Base-by-base conservation (phyloP, 176 grass and related monocot species). In the Dactylis glomerata region DNA sequence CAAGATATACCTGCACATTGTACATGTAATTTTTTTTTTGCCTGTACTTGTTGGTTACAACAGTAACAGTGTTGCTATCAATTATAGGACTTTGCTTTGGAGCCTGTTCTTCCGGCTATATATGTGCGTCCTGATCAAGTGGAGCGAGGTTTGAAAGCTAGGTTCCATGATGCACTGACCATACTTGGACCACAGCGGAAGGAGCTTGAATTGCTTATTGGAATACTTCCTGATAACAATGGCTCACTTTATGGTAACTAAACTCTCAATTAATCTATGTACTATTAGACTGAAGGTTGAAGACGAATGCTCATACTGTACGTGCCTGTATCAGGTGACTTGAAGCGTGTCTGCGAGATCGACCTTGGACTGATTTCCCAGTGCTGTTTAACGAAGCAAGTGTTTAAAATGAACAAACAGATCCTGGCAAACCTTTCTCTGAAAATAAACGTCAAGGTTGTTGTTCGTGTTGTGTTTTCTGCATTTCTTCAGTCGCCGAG, bases 401-500 rank as follows among this genome's bases (percentile, higher is more conserved):
- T 97, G 34, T 90, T 92, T 51, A 93, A 72, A 62, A 94, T 87
- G 83, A 94, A 75, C 55, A 94, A 83, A 44, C 94, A 97, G 56
- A 92, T 94, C 27, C 85, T 97, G 6, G 92, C 92, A 81, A 97
- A 97, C 84, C 92, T 97, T 71, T 86, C 94, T 68, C 82, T 97
- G 63, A 97, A 97, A 81, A 97, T 97, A 84, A 94, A 97, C 79
- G 92, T 97, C 28, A 97, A 94, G 94, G 94, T 94, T 44, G 42
- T 54, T 79, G 20, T 41, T 38, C 33, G 44, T 52, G 23, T 65
- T 67, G 8, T 26, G 63, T 80, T 63, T 50, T 28, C 55, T 71
- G 8, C 36, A 51, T 78, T 58, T 82, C 65, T 85, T 36, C 30
- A 13, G 34, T 57, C 26, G n/a, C 9, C 31, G 15, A 75, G 32